phyloP scores from a whole-genome alignment of 169 alveolate species.

The Eimeria necatrix region DNA sequence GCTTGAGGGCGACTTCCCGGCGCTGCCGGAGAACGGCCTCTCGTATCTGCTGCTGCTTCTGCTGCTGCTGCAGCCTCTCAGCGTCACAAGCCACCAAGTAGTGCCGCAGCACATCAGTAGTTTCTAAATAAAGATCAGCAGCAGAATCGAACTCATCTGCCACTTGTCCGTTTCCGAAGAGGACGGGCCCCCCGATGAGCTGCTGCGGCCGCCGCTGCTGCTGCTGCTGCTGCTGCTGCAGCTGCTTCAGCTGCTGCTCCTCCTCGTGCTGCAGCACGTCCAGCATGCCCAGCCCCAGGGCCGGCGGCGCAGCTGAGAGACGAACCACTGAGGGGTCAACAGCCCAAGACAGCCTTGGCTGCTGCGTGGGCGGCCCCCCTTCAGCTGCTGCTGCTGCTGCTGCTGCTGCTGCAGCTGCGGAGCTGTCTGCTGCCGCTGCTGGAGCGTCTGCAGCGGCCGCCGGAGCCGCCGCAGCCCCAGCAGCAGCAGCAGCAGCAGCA shows the following conservation, averaged over 20 bases:
- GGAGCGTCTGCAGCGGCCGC: not conserved
- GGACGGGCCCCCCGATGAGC: conserved; percentile 32
- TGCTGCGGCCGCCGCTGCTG: conserved; percentile 39
- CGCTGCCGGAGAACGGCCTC: conserved; percentile 7
- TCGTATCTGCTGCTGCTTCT: not conserved
- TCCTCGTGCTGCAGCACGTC: conserved; percentile 8
- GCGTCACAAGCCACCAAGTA: not conserved
- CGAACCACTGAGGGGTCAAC: conserved; percentile 5
- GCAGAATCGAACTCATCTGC: not conserved
- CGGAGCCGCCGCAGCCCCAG: not conserved
- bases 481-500: not conserved
- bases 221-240: not conserved
- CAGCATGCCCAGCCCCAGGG: conserved; percentile 7
- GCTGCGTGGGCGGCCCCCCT: not conserved
- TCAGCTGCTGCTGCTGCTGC: not conserved
- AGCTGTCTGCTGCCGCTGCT: not conserved
- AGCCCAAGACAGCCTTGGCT: not conserved
- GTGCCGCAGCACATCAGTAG: conserved; percentile 19
- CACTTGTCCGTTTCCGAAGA: not conserved
- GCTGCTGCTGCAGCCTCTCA: not conserved
- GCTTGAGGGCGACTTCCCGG: not conserved
- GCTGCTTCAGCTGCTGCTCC: conserved; percentile 1
- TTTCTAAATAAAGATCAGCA: not conserved
- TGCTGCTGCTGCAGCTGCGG: not conserved
- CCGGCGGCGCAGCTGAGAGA: not conserved